phyloP scores from a whole-genome alignment of 148 eudicot genomes.

The Silene conica region DNA sequence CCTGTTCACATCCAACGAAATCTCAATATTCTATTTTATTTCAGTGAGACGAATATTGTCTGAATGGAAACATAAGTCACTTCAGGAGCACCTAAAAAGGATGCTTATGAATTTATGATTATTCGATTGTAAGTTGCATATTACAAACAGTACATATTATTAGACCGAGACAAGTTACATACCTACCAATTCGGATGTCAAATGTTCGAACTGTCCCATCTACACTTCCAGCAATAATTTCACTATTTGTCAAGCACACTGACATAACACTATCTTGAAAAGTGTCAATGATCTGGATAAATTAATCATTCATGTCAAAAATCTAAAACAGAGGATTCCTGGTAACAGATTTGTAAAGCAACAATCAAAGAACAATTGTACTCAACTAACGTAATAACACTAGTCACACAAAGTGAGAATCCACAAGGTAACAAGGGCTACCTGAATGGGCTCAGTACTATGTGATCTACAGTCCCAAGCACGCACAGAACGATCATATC shows the following conservation, averaged over 20 bases:
- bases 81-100: neutral
- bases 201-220: conserved; percentile 94
- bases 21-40: neutral
- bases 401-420: neutral
- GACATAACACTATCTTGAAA: conserved; percentile 96
- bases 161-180: conserved; percentile 27
- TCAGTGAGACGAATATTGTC: neutral
- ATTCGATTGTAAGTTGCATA: neutral
- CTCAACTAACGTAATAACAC: neutral
- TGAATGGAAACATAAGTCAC: neutral
- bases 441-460: conserved; percentile 96
- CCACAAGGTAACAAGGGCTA: conserved; percentile 19
- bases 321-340: neutral
- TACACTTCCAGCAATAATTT: conserved; percentile 98
- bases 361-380: neutral
- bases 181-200: conserved; percentile 96
- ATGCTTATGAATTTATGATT: neutral
- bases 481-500: conserved; percentile 90
- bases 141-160: neutral
- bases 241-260: conserved; percentile 66
- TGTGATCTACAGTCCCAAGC: conserved; percentile 96
- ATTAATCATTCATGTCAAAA: neutral
- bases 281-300: conserved; percentile 73
- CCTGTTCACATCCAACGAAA: conserved; percentile 32
- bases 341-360: neutral